phyloP scores from a whole-genome alignment of 2,329 filamentous ascomycete species.

The Penicillium rolfsii region DNA sequence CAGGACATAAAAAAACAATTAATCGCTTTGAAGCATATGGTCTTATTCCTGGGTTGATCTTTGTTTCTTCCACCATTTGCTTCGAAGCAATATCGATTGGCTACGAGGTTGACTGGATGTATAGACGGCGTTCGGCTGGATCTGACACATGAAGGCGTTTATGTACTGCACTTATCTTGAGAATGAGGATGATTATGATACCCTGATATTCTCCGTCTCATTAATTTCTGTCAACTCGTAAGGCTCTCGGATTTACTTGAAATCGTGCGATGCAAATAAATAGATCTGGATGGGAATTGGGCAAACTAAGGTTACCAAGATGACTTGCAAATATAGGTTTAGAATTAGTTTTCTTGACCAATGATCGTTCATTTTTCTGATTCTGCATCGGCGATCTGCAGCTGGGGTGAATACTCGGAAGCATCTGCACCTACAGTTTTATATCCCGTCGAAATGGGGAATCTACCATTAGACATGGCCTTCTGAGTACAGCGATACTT shows the following conservation, averaged over 20 bases:
- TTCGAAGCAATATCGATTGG: neutral
- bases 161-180: constrained; percentile 14
- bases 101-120: neutral
- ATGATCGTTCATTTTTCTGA: no score
- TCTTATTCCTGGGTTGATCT: neutral
- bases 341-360: no score
- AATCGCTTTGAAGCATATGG: constrained; percentile 5
- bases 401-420: no score
- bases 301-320: no score
- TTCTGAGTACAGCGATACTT: neutral
- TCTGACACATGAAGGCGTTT: constrained; percentile 22
- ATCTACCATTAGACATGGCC: neutral
- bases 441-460: neutral
- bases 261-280: no score
- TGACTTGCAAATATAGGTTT: neutral
- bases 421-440: no score
- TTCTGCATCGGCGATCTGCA: no score
- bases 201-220: constrained; percentile 8
- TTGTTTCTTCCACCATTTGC: neutral
- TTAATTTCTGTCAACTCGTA: neutral
- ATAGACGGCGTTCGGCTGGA: constrained; percentile 18
- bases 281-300: no score
- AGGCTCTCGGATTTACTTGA: no score
- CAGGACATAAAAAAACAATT: neutral
- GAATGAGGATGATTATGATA: constrained; percentile 24